Evolutionary conservation across 2,329 filamentous ascomycete genomes (phyloP), one percentile per base, ranked within the genome.

Genomic region (Canariomyces notabilis): DNA sequence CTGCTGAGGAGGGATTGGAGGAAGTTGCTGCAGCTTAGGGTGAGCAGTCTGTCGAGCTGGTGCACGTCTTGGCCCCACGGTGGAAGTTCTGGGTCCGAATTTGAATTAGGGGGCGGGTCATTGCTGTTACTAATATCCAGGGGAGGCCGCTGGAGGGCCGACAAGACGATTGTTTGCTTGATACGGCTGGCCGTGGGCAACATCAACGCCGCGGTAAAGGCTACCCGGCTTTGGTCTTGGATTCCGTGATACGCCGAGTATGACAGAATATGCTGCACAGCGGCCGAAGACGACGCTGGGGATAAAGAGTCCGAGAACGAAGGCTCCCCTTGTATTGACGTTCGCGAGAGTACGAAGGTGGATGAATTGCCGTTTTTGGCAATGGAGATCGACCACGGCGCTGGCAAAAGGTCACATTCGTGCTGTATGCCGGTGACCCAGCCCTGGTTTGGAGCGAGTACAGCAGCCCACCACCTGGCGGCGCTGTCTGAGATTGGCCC

Each of bases 381-480:
- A 9, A 39, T 7, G 14, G 5, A 18, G 6, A 23, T 31, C 14
- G 37, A 39, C 22, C 37, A 39, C n/a, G 37, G 37, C 22, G 37
- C 22, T 4, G 11, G 5, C 6, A 39, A 29, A 16, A 34, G 2
- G 20, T 6, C 12, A 23, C 26, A 16, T 4, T 23, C 12, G 36
- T 39, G 26, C 19, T 2, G 8, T 23, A 45, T 39, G 16, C 42
- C 35, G n/a, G 42, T 39, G 7, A 23, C 23, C 35, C 35, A 45
- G 16, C 42, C 42, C 19, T 45, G 42, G 19, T 39, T 39, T n/a
- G 42, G 36, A 33, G 42, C 35, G 14, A 45, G 35, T 18, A 39
- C 26, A 20, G 42, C 42, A 39, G 34, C 42, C 35, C 42, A 33
- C 42, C 42, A 45, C n/a, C 42, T 39, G 12, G 42, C 42, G 26